Percentiles rank a stretch among this genome's conserved stretches.
Evolutionary conservation across 2,329 filamentous ascomycete genomes (phyloP).

Genomic region (Clarireedia homoeocarpa): DNA sequence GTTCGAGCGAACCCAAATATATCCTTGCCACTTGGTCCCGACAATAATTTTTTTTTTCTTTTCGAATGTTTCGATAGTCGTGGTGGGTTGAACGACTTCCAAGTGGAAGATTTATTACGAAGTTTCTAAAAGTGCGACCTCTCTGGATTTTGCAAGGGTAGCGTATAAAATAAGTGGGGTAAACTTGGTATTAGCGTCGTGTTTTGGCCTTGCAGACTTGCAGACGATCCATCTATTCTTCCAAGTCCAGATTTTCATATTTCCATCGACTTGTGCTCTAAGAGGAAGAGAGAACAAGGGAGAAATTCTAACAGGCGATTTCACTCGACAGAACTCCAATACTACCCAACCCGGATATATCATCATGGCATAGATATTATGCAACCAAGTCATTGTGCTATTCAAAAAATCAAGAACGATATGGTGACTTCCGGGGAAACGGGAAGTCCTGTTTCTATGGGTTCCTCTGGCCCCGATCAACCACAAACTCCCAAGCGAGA

Average conservation of each 20-base stretch:
- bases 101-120: conserved; percentile 7
- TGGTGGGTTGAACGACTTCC: not conserved
- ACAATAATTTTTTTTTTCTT: not conserved
- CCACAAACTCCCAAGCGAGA: conserved; percentile 1
- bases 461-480: not conserved
- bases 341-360: not conserved
- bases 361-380: conserved; percentile 6
- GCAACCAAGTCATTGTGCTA: conserved; percentile 21
- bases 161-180: not conserved
- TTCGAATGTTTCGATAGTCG: conserved; percentile 4
- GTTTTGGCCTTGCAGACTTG: not conserved
- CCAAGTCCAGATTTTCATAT: too few relatives aligned
- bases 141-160: not conserved
- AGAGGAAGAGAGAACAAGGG: too few relatives aligned
- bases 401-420: conserved; percentile 22
- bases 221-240: not conserved
- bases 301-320: not conserved
- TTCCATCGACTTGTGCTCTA: not conserved
- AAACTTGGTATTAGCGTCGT: not conserved
- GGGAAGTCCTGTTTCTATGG: not conserved
- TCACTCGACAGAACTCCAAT: not conserved
- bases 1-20: conserved; percentile 8
- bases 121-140: conserved; percentile 6
- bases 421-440: conserved; percentile 15
- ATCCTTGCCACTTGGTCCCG: too few relatives aligned